A percentile compares a stretch with the other conserved stretches of the same genome.
These are phyloP conservation scores for Boechera divaricarpa DNA, from an alignment of 345 rosid species.

Conservation along the genomic window DNA sequence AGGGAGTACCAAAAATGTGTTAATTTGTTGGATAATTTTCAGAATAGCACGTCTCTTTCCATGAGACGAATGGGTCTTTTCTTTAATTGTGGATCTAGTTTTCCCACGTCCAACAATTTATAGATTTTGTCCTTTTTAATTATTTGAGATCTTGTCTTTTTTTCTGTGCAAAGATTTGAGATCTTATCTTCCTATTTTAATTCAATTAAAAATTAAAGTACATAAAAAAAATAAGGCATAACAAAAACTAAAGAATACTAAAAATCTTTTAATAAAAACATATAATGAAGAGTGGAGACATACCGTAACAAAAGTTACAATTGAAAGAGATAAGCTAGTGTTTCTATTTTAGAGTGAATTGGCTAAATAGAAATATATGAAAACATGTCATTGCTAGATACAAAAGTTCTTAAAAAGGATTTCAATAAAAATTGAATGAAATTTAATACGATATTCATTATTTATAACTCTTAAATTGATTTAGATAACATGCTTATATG, in stretches of 20 bases:
- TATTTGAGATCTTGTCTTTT: constrained; percentile 4
- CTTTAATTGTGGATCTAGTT: constrained; percentile 14
- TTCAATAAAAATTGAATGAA: too few relatives aligned
- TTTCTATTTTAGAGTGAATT: background rate
- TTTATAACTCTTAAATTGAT: too few relatives aligned
- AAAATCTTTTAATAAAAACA: background rate
- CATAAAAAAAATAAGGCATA: background rate
- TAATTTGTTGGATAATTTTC: background rate
- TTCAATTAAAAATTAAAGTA: background rate
- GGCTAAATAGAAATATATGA: background rate
- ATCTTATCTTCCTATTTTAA: background rate
- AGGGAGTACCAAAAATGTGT: background rate
- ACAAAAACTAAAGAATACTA: background rate
- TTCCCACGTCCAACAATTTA: constrained; percentile 18
- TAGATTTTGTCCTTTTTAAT: background rate
- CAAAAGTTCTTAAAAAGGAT: too few relatives aligned
- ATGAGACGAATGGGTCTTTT: constrained; percentile 12
- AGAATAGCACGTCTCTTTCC: constrained; percentile 5
- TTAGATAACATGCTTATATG: too few relatives aligned
- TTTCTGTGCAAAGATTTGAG: background rate
- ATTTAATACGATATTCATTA: too few relatives aligned
- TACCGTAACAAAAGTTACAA: background rate
- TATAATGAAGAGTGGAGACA: background rate
- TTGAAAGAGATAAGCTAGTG: background rate
- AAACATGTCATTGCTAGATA: too few relatives aligned